These are phyloP conservation scores for Cytospora mali DNA, from an alignment of 2,329 filamentous ascomycete genomes.

Conservation along the genomic window DNA sequence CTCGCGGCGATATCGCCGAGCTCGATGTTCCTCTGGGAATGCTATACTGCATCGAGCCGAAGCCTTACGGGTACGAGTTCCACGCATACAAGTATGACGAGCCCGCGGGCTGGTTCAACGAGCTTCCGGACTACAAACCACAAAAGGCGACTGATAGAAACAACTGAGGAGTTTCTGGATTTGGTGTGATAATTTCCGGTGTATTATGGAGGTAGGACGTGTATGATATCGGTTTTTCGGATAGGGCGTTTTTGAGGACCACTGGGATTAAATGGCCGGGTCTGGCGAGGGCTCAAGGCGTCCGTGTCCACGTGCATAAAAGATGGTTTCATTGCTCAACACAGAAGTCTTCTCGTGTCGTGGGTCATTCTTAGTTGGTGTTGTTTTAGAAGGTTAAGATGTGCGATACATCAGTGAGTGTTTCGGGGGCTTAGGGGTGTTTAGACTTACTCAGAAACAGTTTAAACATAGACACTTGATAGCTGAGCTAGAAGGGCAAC, in stretches of 20 bases:
- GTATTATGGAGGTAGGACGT: conserved; percentile 5
- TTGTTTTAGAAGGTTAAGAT: background rate
- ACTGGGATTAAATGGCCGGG: background rate
- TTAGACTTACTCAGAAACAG: background rate
- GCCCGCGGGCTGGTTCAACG: conserved; percentile 76
- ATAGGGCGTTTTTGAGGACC: conserved; percentile 9
- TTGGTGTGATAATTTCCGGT: background rate
- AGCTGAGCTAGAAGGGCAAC: background rate
- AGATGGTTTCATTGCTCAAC: background rate
- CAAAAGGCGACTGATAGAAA: conserved; percentile 56
- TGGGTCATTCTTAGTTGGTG: background rate
- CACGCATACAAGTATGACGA: conserved; percentile 92
- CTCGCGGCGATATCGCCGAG: conserved; percentile 87
- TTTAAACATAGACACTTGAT: background rate
- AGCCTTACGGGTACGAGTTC: conserved; percentile 97
- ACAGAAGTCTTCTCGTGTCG: background rate
- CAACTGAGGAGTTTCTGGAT: conserved; percentile 29
- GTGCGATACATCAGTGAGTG: background rate
- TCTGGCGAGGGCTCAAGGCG: background rate
- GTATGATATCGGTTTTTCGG: conserved; percentile 9
- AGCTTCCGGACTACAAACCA: conserved; percentile 81
- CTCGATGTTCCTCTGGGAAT: conserved; percentile 93
- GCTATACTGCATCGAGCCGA: conserved; percentile 92
- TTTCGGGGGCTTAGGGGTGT: background rate
- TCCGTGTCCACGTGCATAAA: background rate